These are phyloP conservation scores for Fusarium domesticum DNA, from an alignment of 2,329 filamentous ascomycete genomes.

Conservation along the genomic window DNA sequence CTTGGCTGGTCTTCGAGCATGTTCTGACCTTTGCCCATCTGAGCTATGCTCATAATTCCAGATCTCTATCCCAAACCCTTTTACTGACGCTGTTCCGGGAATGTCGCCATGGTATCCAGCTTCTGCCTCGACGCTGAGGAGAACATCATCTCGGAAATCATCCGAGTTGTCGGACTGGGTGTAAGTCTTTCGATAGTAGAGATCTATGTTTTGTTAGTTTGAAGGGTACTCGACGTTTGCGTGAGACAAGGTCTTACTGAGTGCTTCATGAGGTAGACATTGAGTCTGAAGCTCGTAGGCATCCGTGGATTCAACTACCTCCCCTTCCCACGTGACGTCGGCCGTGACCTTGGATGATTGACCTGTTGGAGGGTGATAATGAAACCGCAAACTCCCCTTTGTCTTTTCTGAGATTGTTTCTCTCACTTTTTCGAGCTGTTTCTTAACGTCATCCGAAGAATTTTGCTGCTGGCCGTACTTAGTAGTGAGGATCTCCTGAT, in stretches of 20 bases:
- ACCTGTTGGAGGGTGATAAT: background rate
- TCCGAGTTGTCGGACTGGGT: background rate
- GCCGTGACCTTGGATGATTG: background rate
- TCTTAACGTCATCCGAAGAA: background rate
- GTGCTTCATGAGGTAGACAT: constrained; percentile 1
- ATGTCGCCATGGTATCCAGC: background rate
- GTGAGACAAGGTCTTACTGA: background rate
- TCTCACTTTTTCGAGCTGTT: background rate
- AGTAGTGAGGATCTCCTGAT: constrained; percentile 1
- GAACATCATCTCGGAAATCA: background rate
- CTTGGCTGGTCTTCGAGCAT: background rate
- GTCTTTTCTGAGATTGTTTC: background rate
- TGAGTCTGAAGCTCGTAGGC: background rate
- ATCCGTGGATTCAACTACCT: background rate
- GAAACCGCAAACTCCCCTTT: constrained; percentile 1
- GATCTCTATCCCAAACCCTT: constrained; percentile 1
- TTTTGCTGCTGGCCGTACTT: background rate
- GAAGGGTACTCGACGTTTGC: too few relatives aligned
- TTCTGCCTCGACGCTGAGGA: constrained; percentile 3
- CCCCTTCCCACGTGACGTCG: background rate
- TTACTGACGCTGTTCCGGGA: background rate
- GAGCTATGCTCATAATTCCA: background rate
- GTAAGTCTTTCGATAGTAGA: background rate
- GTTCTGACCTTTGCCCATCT: background rate
- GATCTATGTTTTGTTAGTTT: background rate